Percentiles rank a stretch among this genome's conserved stretches.
These are phyloP conservation scores for Pseudoturritis turrita DNA, from an alignment of 345 rosid species.

Conservation along the genomic window DNA sequence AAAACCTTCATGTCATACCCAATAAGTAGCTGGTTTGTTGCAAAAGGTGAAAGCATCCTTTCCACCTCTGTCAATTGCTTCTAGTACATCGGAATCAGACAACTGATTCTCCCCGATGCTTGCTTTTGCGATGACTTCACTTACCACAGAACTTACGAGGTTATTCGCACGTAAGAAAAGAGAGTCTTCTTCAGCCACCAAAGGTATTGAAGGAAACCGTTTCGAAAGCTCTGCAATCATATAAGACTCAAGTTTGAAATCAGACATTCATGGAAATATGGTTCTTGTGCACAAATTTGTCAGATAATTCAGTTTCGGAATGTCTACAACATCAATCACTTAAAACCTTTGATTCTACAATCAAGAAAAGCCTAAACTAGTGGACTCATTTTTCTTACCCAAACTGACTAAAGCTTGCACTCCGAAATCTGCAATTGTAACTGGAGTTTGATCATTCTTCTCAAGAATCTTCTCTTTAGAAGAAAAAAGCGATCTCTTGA, in stretches of 20 bases:
- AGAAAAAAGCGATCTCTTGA: conserved; percentile 36
- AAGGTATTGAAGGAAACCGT: conserved; percentile 73
- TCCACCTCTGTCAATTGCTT: conserved; percentile 89
- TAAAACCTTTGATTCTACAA: background rate
- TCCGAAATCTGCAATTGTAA: conserved; percentile 87
- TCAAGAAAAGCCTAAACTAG: background rate
- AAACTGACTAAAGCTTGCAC: conserved; percentile 89
- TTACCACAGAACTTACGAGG: conserved; percentile 62
- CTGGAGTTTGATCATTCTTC: conserved; percentile 80
- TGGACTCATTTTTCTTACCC: conserved; percentile 32
- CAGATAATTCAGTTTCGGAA: background rate
- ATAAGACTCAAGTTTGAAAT: background rate
- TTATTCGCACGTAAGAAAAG: conserved; percentile 54
- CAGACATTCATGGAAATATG: no score
- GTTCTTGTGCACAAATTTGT: background rate
- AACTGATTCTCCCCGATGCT: conserved; percentile 37
- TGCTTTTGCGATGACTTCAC: conserved; percentile 45
- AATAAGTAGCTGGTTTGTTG: conserved; percentile 69
- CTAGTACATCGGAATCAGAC: conserved; percentile 57
- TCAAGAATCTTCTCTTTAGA: conserved; percentile 49
- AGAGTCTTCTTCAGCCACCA: conserved; percentile 96
- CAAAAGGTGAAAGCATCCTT: conserved; percentile 51
- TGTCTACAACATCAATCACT: background rate
- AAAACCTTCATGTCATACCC: conserved; percentile 43
- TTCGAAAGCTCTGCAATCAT: conserved; percentile 56